Evolutionary conservation across 2,329 filamentous ascomycete genomes (phyloP), one percentile per base, ranked within the genome.

Genomic region (Xenoacremonium recifei): DNA sequence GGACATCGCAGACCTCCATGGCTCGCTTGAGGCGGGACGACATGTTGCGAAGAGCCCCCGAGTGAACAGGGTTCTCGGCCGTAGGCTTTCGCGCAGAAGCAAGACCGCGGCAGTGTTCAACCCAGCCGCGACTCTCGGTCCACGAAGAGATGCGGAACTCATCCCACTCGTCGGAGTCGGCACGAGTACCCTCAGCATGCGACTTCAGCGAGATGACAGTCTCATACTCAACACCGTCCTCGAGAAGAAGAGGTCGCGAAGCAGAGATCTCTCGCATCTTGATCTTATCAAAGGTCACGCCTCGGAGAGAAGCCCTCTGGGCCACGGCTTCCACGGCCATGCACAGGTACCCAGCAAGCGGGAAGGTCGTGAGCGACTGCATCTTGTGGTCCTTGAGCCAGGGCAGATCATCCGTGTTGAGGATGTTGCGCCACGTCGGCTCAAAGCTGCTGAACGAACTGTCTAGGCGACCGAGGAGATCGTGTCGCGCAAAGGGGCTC

Each of bases 321-420:
- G 57, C 51, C 6, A 64, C 67, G 3, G 73, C 75, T 48, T 77
- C 75, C 0, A 75, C 48, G 1, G 65, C 69, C 55, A 73, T 69
- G 11, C 61, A 55, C 2, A 73, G 39, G 49, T 72, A 76, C 0
- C 62, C 71, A 0, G 72, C 65, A 1, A 54, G 66, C 0, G 75
- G 74, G 38, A 74, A 72, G 6, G 77, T 57, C 11, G 64, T 57
- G 27, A 70, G 55, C 16, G 70, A 75, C 48, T 80, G 76, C 51
- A 82, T 71, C 40, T 64, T 0, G 61, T 83, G 80, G 49, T 82
- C 75, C 33, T 75, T 68, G 5, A 80, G 65, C 67, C 82, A 84
- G 2, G 82, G 76, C 0, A 76, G 53, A 42, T 77, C 72, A 29
- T 75, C 70, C 1, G 70, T 49, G 10, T 65, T 65, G 21, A 77